These are phyloP conservation scores for Trypanosoma mega DNA, from an alignment of 208 protist species.

Conservation along the genomic window DNA sequence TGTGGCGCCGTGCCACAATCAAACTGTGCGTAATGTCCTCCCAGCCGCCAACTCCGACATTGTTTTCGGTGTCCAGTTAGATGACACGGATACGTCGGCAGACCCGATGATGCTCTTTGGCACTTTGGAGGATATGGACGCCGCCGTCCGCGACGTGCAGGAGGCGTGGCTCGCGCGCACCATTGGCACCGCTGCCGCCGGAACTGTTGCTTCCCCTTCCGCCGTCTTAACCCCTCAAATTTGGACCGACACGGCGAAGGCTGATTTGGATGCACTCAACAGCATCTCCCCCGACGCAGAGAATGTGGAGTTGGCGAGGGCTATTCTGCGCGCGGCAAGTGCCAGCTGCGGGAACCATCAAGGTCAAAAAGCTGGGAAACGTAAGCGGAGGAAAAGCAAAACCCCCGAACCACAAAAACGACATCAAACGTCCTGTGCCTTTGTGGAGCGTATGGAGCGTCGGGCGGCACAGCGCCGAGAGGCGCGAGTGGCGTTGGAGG, in stretches of 20 bases:
- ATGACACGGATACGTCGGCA: no score
- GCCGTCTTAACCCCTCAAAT: background rate
- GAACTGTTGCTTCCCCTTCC: background rate
- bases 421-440: background rate
- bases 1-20: background rate
- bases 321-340: background rate
- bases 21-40: background rate
- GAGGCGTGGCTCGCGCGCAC: slow-evolving; percentile 22
- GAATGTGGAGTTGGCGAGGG: background rate
- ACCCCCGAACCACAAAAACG: background rate
- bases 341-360: background rate
- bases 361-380: background rate
- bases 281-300: slow-evolving; percentile 15
- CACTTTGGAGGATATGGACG: slow-evolving; percentile 12
- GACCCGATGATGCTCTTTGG: slow-evolving; percentile 10
- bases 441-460: slow-evolving; percentile 32
- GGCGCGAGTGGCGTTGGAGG: slow-evolving; percentile 10
- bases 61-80: no score
- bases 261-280: slow-evolving; percentile 2
- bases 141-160: slow-evolving; percentile 19
- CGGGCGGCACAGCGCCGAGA: slow-evolving; percentile 21
- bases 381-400: background rate
- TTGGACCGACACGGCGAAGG: slow-evolving; percentile 1
- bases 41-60: background rate
- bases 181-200: background rate